Conservation (phyloP, 2,329 filamentous ascomycete genomes). For the Fusarium miscanthi region DNA sequence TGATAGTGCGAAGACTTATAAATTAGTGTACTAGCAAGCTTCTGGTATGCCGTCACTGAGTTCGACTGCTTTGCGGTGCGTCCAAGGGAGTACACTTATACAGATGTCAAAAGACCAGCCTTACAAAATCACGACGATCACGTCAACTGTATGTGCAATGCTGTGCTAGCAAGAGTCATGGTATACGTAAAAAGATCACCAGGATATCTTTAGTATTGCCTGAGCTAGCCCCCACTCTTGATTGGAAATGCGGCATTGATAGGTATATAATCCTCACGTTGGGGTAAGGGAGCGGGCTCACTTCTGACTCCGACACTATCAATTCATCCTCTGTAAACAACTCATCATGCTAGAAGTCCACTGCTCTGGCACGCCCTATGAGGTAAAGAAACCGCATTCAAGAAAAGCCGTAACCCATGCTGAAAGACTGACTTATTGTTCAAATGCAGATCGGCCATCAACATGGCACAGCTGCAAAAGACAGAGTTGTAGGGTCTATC, state of each 20-base stretch:
- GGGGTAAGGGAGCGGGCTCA: constrained; percentile 3
- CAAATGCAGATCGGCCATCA: constrained; percentile 24
- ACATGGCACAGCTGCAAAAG: constrained; percentile 26
- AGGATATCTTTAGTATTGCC: not conserved
- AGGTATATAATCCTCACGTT: not conserved
- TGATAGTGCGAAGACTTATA: not conserved
- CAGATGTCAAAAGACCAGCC: too few relatives aligned
- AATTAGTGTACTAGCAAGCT: not conserved
- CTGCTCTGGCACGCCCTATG: constrained; percentile 27
- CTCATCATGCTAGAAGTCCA: constrained; percentile 15
- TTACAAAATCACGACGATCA: not conserved
- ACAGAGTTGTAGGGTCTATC: constrained; percentile 25
- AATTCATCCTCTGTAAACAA: not conserved
- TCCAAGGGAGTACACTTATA: not conserved
- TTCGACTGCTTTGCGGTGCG: not conserved
- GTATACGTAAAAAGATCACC: not conserved
- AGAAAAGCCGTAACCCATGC: rapidly evolving
- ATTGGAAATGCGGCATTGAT: not conserved
- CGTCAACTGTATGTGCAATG: not conserved
- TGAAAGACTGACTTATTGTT: not conserved
- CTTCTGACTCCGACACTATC: not conserved
- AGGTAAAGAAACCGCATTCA: not conserved
- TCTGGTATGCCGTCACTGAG: not conserved
- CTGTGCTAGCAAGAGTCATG: not conserved
- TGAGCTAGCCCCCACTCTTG: constrained; percentile 9